Conservation (phyloP, 2,329 filamentous ascomycete genomes). For the Aaosphaeria pasadenensis region DNA sequence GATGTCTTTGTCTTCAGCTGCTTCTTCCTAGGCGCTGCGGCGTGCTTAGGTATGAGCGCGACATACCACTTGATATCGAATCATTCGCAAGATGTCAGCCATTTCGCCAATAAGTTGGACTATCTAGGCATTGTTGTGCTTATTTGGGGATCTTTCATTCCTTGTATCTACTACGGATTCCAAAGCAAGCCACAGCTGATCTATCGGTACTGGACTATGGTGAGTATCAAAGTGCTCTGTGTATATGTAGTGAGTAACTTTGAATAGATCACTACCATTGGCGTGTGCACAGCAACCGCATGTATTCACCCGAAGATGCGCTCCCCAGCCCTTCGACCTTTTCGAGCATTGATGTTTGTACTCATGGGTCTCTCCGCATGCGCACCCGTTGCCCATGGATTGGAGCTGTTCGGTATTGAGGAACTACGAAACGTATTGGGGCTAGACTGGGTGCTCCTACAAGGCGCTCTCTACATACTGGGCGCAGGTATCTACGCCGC, state of each 20-base stretch:
- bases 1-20: constrained; percentile 37
- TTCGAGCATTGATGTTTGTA: constrained; percentile 86
- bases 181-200: constrained; percentile 63
- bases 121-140: constrained; percentile 91
- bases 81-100: constrained; percentile 74
- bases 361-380: constrained; percentile 80
- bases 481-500: constrained; percentile 85
- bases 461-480: constrained; percentile 80
- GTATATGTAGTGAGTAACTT: background rate
- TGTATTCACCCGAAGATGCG: constrained; percentile 81
- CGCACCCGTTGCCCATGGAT: constrained; percentile 76
- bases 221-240: constrained; percentile 31
- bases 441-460: constrained; percentile 73
- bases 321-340: constrained; percentile 77
- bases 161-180: constrained; percentile 65
- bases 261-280: constrained; percentile 71
- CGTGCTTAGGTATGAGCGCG: constrained; percentile 51
- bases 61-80: constrained; percentile 83
- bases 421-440: constrained; percentile 72
- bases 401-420: constrained; percentile 63
- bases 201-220: constrained; percentile 71
- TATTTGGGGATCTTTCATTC: constrained; percentile 89
- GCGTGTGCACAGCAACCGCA: constrained; percentile 70
- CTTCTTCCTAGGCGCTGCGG: constrained; percentile 40
- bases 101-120: constrained; percentile 88